phyloP scores from a whole-genome alignment of 129 eudicot species.

The Lactuca sativa region DNA sequence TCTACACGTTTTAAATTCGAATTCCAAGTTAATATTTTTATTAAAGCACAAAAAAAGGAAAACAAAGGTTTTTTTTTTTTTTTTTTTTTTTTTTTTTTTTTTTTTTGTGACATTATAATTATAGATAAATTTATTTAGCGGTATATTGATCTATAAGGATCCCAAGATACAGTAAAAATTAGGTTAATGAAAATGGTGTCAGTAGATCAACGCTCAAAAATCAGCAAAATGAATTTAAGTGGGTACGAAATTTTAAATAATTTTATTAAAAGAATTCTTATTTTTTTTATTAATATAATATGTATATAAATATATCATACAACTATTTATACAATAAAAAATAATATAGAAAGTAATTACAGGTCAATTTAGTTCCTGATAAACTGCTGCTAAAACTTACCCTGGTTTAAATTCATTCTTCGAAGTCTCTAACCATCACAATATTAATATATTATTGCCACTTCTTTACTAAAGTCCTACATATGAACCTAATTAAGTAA shows the following conservation, averaged over 20 bases:
- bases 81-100: no score
- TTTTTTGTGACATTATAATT: background rate
- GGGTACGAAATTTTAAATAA: background rate
- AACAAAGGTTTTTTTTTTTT: background rate
- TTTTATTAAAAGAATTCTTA: no score
- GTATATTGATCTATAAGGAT: background rate
- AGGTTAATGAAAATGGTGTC: background rate
- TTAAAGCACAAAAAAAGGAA: no score
- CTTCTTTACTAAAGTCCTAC: background rate
- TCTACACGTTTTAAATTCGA: background rate
- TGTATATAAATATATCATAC: no score
- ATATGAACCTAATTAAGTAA: no score
- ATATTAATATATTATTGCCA: background rate
- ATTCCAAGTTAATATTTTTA: background rate
- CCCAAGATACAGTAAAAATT: background rate
- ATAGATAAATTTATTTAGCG: background rate
- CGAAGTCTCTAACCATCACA: background rate
- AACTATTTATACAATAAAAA: no score
- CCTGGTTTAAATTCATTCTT: background rate
- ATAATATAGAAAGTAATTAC: no score
- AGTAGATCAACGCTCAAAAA: background rate
- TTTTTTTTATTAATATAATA: no score
- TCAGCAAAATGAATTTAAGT: background rate
- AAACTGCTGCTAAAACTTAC: background rate
- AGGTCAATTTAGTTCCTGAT: background rate